These are phyloP conservation scores for Psophocarpus tetragonolobus DNA, from an alignment of 306 rosid genomes.

Conservation along the genomic window DNA sequence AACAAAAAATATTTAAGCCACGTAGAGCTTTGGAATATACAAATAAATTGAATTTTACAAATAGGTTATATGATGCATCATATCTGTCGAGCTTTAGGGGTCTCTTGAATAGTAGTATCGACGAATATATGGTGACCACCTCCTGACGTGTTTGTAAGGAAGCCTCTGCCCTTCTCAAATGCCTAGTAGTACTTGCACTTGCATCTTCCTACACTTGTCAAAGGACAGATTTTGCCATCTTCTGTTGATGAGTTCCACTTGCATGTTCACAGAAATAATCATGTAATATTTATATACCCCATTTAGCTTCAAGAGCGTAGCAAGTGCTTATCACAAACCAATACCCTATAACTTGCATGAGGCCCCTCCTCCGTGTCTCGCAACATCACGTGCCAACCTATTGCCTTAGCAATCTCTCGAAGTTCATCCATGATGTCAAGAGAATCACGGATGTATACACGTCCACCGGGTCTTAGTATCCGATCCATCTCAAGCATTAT, in stretches of 20 bases:
- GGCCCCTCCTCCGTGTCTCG: conserved; percentile 93
- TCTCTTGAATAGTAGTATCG: neutral
- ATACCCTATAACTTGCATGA: conserved; percentile 77
- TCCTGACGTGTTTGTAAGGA: conserved; percentile 2
- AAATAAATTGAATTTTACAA: conserved; percentile 41
- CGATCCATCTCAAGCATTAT: conserved; percentile 99
- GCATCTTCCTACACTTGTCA: conserved; percentile 28
- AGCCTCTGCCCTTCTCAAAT: neutral
- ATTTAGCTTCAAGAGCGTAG: conserved; percentile 53
- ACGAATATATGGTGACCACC: neutral
- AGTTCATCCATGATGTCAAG: conserved; percentile 85
- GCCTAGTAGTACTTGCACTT: conserved; percentile 14
- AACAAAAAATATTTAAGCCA: neutral
- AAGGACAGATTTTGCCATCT: conserved; percentile 22
- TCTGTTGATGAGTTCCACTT: conserved; percentile 1
- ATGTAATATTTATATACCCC: neutral
- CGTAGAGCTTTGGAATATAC: conserved; percentile 26
- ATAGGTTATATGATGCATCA: conserved; percentile 28
- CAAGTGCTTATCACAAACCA: conserved; percentile 80
- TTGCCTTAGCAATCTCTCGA: conserved; percentile 71
- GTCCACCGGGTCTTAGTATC: conserved; percentile 87
- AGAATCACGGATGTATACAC: conserved; percentile 75
- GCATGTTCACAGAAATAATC: conserved; percentile 12
- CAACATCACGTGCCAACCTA: conserved; percentile 73
- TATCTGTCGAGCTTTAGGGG: neutral